Percentiles rank a stretch among this genome's conserved stretches.
These are phyloP conservation scores for Boletus pseudopeckii DNA, from an alignment of 768 basidiomycete genomes.

Conservation along the genomic window DNA sequence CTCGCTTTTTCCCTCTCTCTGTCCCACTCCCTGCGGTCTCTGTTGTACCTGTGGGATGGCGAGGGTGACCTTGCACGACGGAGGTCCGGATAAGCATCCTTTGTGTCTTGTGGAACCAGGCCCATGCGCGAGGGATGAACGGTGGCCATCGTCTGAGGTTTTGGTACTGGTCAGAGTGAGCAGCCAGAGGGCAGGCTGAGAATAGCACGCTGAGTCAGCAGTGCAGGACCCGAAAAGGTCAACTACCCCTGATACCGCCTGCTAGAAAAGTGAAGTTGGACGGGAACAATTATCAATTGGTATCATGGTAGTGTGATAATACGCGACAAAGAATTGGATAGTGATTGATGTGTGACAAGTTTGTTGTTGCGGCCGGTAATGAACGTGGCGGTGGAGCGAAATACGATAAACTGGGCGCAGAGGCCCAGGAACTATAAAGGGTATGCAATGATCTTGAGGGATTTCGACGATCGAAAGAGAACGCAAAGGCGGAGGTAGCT, in stretches of 20 bases:
- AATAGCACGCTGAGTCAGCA: constrained; percentile 18
- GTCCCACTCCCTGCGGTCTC: constrained; percentile 28
- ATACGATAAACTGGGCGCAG: neutral
- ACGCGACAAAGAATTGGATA: neutral
- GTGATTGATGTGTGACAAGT: neutral
- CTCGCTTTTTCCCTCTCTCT: too few relatives aligned
- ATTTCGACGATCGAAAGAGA: neutral
- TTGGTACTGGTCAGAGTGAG: neutral
- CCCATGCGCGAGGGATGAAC: constrained; percentile 72
- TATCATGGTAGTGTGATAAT: neutral
- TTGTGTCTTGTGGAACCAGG: constrained; percentile 51
- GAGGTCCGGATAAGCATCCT: constrained; percentile 11
- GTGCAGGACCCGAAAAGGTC: neutral
- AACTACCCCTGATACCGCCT: neutral
- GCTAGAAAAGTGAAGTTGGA: too few relatives aligned
- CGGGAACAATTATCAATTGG: neutral
- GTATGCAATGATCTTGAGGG: constrained; percentile 14
- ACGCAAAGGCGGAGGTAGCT: neutral
- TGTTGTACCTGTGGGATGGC: constrained; percentile 32
- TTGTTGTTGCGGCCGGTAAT: neutral
- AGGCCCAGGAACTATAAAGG: neutral
- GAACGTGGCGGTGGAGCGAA: neutral
- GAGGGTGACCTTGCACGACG: constrained; percentile 46
- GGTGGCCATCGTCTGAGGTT: constrained; percentile 50
- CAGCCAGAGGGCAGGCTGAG: neutral